Evolutionary conservation across 129 eudicot genomes (phyloP).

Genomic region (Saussurea involucrata): DNA sequence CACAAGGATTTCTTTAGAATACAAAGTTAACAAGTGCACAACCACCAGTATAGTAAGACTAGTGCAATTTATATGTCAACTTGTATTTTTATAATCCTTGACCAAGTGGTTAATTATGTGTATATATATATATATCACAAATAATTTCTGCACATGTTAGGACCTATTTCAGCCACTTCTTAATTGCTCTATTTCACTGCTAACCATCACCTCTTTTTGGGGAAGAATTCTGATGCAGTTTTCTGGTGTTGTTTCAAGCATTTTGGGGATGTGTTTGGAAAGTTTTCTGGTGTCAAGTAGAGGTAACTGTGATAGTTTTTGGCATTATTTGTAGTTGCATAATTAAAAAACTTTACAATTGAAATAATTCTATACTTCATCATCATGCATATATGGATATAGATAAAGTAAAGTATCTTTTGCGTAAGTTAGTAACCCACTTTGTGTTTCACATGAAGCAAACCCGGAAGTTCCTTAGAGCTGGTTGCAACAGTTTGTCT

Average conservation of each 20-base stretch:
- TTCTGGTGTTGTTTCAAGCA: background rate
- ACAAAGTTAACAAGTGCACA: too few relatives aligned
- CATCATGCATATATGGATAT: background rate
- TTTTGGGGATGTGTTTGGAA: background rate
- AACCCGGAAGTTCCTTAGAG: background rate
- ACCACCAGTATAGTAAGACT: too few relatives aligned
- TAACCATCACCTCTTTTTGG: too few relatives aligned
- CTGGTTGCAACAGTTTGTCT: background rate
- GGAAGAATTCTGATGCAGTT: too few relatives aligned
- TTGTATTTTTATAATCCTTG: too few relatives aligned
- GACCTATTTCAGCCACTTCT: too few relatives aligned
- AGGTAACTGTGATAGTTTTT: background rate
- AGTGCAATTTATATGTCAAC: too few relatives aligned
- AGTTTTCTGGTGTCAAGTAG: background rate
- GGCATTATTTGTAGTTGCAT: background rate
- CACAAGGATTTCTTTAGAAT: constrained; percentile 21
- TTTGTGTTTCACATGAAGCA: background rate
- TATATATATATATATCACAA: too few relatives aligned
- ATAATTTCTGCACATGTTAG: too few relatives aligned
- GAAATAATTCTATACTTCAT: too few relatives aligned
- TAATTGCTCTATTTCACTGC: too few relatives aligned
- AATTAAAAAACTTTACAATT: background rate
- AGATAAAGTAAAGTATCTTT: background rate
- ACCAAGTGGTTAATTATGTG: too few relatives aligned
- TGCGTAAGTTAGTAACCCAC: background rate